Percentiles rank a stretch among this genome's conserved stretches.
Evolutionary conservation across 2,329 filamentous ascomycete species (phyloP).

Genomic region (Diaporthe sp.): DNA sequence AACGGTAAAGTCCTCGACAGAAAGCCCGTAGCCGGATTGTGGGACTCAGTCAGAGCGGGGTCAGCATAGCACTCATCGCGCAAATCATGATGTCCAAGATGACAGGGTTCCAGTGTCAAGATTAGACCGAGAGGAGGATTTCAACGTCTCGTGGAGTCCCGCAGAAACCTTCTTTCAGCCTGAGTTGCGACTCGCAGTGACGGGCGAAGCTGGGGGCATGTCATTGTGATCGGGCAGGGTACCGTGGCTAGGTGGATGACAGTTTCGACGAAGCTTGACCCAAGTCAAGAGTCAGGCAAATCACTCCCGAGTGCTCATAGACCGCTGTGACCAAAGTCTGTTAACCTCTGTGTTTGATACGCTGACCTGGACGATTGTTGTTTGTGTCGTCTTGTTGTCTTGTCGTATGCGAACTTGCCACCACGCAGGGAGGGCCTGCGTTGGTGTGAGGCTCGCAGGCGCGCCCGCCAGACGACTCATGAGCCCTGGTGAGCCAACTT

Average conservation of each 20-base stretch:
- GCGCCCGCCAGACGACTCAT: slow-evolving; percentile 22
- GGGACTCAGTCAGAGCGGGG: slow-evolving; percentile 17
- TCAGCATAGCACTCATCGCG: slow-evolving; percentile 20
- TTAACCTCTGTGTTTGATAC: slow-evolving; percentile 25
- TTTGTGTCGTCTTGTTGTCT: not conserved
- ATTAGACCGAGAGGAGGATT: slow-evolving; percentile 24
- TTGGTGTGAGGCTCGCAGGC: slow-evolving; percentile 22
- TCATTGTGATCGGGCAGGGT: slow-evolving; percentile 17
- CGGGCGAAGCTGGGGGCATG: slow-evolving; percentile 20
- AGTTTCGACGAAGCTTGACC: slow-evolving; percentile 25
- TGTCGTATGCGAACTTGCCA: slow-evolving; percentile 17
- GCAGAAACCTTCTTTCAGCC: slow-evolving; percentile 31
- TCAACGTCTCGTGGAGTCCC: slow-evolving; percentile 25
- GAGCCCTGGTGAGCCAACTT: slow-evolving; percentile 25
- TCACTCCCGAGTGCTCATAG: slow-evolving; percentile 7
- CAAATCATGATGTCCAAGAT: slow-evolving; percentile 28
- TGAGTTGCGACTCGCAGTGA: slow-evolving; percentile 25
- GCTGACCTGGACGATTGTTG: slow-evolving; percentile 17
- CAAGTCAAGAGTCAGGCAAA: slow-evolving; percentile 12
- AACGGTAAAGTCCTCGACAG: not conserved
- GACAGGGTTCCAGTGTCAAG: slow-evolving; percentile 31
- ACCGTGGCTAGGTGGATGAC: slow-evolving; percentile 19
- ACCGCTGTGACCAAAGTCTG: slow-evolving; percentile 27
- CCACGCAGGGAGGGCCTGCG: slow-evolving; percentile 22
- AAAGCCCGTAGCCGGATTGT: slow-evolving; percentile 18